Base-by-base conservation (phyloP, 2,329 filamentous ascomycete species). In the Phaeosphaeriaceae sp. region DNA sequence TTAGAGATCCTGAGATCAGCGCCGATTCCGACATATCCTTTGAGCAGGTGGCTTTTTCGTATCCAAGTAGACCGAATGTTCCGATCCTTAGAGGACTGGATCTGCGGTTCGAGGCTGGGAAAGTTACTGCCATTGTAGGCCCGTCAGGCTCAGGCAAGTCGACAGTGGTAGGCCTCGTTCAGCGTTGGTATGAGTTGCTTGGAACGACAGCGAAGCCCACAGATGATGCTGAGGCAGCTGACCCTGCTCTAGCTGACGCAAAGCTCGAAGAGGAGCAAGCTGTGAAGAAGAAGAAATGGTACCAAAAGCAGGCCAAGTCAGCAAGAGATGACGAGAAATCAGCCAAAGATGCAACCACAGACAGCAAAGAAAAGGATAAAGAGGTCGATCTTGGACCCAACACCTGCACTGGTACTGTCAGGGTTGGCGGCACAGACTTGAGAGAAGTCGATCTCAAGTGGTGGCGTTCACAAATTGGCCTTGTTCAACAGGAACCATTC, bases 101-200 rank as follows among this genome's bases (percentile, higher is more conserved):
- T 65, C 76, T 91, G 9, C 79, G 74, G 0, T 85, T 92, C 54
- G 81, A 85, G 58, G 82, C 85, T 7, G 88, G 88, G 20, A 89
- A 90, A 68, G 84, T 88, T 1, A 91, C 89, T 0, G 90, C 90
- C 1, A 88, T 93, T 19, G 90, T 93, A 20, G 90, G 90, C 0
- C 85, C 89, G 0, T 91, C 88, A 2, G 90, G 90, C 0, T 88
- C 85, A 4, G 90, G 91, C 0, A 93, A 93, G 73, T 90, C 87
- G 51, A 93, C 90, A 0, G 86, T 92, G 24, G 86, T 92, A 0
- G 89, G 88, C 0, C 77, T 93, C 2, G 79, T 92, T 2, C 87
- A 92, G 69, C 81, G 89, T 31, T 92, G 89, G 88, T 92, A 92
- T 70, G 85, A 86, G 1, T 79, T 89, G 17, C 49, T 63, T 17